Conservation (phyloP, 768 basidiomycete genomes). For the Suillus subluteus region DNA sequence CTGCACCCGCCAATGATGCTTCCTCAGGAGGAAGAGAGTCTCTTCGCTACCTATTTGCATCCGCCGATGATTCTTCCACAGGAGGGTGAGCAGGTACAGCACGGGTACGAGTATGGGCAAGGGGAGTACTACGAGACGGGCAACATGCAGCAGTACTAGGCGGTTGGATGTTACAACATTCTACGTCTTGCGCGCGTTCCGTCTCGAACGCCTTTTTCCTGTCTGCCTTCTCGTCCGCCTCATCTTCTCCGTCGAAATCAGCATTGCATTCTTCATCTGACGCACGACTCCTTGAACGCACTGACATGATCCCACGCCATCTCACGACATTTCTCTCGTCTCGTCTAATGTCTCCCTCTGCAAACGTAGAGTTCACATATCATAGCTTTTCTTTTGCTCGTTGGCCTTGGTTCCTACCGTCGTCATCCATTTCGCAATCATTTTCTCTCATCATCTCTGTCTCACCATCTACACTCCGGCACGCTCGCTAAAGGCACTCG, state of each 20-base stretch:
- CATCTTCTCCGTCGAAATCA: background rate
- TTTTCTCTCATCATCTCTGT: background rate
- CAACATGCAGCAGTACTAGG: conserved; percentile 38
- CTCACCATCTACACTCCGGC: background rate
- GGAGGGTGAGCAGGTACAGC: conserved; percentile 32
- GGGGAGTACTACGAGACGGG: conserved; percentile 39
- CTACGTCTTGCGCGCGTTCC: background rate
- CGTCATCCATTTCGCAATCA: background rate
- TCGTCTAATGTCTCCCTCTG: conserved; percentile 2
- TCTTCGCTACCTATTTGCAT: conserved; percentile 57
- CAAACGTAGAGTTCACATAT: conserved; percentile 4
- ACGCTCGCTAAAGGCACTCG: conserved; percentile 4
- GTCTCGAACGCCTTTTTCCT: conserved; percentile 12
- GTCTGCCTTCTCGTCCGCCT: background rate
- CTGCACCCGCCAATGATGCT: conserved; percentile 65
- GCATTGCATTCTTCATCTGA: background rate
- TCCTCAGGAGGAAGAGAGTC: conserved; percentile 65
- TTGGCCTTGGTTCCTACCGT: background rate
- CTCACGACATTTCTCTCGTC: background rate
- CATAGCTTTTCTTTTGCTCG: background rate
- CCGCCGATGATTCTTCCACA: conserved; percentile 56
- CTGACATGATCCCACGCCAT: background rate
- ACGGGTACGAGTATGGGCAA: conserved; percentile 23
- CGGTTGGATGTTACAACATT: background rate
- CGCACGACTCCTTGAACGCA: conserved; percentile 4